Evolutionary conservation across 129 eudicot genomes (phyloP).

Genomic region (Scalesia atractyloides): DNA sequence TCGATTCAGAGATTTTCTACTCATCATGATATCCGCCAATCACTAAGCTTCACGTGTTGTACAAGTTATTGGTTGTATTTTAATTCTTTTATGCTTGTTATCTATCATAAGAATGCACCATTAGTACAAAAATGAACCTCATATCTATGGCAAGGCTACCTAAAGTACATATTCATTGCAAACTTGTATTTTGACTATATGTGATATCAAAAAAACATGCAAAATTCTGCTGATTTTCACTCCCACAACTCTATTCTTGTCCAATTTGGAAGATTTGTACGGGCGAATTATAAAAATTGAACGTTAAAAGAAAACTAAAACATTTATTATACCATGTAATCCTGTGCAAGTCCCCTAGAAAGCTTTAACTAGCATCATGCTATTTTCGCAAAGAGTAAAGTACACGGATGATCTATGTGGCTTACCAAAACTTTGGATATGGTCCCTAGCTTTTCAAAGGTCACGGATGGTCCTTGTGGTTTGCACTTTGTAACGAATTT

Average conservation of each 20-base stretch:
- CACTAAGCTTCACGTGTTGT: background rate
- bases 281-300: no score
- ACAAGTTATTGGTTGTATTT: background rate
- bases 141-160: background rate
- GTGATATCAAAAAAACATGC: background rate
- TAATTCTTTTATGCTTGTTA: slow-evolving; percentile 7
- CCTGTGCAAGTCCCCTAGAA: no score
- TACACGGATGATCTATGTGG: no score
- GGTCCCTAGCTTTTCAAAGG: no score
- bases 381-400: no score
- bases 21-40: background rate
- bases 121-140: background rate
- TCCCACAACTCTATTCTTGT: background rate
- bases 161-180: background rate
- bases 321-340: no score
- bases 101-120: background rate
- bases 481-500: no score
- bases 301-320: no score
- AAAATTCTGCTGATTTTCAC: background rate
- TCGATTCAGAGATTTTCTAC: background rate
- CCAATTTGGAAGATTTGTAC: background rate
- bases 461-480: no score
- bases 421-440: no score
- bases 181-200: background rate
- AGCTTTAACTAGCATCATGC: no score